Base-by-base conservation (phyloP, 345 rosid species). In the Lumnitzera littorea region DNA sequence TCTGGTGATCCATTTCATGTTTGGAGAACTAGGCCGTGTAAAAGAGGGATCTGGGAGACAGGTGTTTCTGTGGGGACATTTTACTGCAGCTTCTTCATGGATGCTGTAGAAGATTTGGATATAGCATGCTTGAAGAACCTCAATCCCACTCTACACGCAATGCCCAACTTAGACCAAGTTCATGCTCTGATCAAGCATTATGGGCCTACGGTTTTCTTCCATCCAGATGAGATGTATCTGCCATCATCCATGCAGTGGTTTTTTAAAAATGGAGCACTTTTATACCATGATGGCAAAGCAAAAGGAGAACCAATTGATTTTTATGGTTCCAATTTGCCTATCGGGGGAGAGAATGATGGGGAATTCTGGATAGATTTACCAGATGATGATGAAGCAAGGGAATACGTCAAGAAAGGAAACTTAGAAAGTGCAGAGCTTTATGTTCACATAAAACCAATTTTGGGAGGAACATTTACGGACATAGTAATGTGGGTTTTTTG, bases 231-330 rank as follows among this genome's bases (percentile, higher is more conserved):
- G 65, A 72, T 60, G 57, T 91, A 75, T 74, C 56, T 91, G 86
- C 98, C 98, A 13, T 91, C 98, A 0, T 89, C 98, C 0, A 89
- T 91, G 49, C 80, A 68, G 53, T 91, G 96, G 98, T 87, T 89
- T 70, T 91, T 89, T 72, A 89, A 87, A 66, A 87, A 87, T 14
- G 96, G 96, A 27, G 95, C 96, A 12, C 76, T 86, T 61, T 29
- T 91, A 12, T 85, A 70, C 56, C 59, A 68, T 46, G 67, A 80
- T 27, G 87, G 87, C 54, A 66, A 78, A 56, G 50, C 53, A 43
- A 76, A 62, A 64, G 82, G 86, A 3, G 72, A 75, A 74, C 73
- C 70, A 0, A 89, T 91, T 49, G 75, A 75, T 61, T 74, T 62
- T 29, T 63, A 54, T 24, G 98, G 96, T 12, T 76, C 84, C 1